phyloP scores from a whole-genome alignment of 805 yeast species.

The Monosporozyma aquatica region DNA sequence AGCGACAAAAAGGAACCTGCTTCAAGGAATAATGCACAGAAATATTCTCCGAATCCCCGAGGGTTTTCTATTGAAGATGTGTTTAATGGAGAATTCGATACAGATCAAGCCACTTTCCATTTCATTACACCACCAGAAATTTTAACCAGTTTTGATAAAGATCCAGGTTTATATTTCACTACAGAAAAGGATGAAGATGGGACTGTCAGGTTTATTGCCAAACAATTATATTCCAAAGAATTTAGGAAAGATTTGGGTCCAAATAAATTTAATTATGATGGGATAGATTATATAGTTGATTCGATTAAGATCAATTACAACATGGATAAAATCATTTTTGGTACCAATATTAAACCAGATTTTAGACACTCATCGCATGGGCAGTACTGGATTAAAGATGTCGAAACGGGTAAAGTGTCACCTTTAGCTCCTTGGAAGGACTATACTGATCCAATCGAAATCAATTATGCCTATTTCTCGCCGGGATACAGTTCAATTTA shows the following conservation, averaged over 20 bases:
- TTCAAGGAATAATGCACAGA: too few species aligned
- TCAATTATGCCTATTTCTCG: slow-evolving; percentile 48
- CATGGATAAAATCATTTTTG: slow-evolving; percentile 43
- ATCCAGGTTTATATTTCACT: slow-evolving; percentile 37
- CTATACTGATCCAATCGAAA: slow-evolving; percentile 13
- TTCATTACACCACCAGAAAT: slow-evolving; percentile 22
- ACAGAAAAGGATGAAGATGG: slow-evolving; percentile 11
- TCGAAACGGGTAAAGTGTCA: slow-evolving; percentile 29
- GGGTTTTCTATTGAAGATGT: slow-evolving; percentile 18
- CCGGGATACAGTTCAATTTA: slow-evolving; percentile 49
- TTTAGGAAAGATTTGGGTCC: slow-evolving; percentile 19
- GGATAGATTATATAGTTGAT: slow-evolving; percentile 33
- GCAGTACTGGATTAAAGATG: slow-evolving; percentile 52
- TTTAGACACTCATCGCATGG: slow-evolving; percentile 67
- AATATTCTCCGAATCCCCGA: slow-evolving; percentile 3
- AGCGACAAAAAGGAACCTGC: too few species aligned
- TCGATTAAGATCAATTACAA: slow-evolving; percentile 37
- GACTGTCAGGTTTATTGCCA: slow-evolving; percentile 17
- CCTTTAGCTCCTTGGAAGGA: slow-evolving; percentile 23
- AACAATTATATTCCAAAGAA: slow-evolving; percentile 26
- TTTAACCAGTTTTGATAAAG: slow-evolving; percentile 24
- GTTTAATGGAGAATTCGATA: slow-evolving; percentile 21
- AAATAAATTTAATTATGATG: slow-evolving; percentile 35
- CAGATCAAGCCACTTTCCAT: slow-evolving; percentile 16
- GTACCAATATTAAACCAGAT: slow-evolving; percentile 40